Conservation (phyloP, 2,329 filamentous ascomycete species). For the Fusarium illudens region DNA sequence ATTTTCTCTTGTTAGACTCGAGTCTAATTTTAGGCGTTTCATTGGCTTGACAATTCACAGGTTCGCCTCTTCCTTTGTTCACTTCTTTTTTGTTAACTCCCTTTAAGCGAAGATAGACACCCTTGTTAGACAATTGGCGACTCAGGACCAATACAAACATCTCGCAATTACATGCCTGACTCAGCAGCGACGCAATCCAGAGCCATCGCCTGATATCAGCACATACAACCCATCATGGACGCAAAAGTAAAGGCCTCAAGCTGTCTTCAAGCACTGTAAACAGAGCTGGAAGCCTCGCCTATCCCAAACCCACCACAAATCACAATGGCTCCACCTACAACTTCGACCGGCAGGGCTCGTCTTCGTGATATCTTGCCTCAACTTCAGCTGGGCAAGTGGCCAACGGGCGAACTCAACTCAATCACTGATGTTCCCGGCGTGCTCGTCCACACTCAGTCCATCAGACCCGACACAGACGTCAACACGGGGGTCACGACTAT, state of each 20-base stretch:
- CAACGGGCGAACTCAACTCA: slow-evolving; percentile 57
- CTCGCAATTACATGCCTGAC: not conserved
- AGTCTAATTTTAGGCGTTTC: not conserved
- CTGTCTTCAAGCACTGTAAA: not conserved
- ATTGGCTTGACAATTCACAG: not conserved
- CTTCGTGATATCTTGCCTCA: slow-evolving; percentile 56
- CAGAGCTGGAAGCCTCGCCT: not conserved
- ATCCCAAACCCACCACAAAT: not conserved
- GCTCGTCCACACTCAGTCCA: slow-evolving; percentile 55
- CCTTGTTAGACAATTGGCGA: not conserved
- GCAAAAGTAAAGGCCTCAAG: not conserved
- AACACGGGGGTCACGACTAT: slow-evolving; percentile 62
- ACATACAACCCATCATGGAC: not conserved
- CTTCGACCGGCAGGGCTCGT: slow-evolving; percentile 23
- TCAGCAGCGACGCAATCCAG: not conserved
- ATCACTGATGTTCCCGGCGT: slow-evolving; percentile 62
- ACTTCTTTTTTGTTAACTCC: not conserved
- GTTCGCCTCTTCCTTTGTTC: not conserved
- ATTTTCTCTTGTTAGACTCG: not conserved
- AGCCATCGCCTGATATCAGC: not conserved
- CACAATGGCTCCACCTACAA: slow-evolving; percentile 1
- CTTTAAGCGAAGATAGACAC: not conserved
- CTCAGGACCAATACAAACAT: not conserved
- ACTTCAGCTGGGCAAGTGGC: slow-evolving; percentile 54
- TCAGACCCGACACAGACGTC: slow-evolving; percentile 49